Base-by-base conservation (phyloP, 2,329 filamentous ascomycete species). In the Coniella vitis region DNA sequence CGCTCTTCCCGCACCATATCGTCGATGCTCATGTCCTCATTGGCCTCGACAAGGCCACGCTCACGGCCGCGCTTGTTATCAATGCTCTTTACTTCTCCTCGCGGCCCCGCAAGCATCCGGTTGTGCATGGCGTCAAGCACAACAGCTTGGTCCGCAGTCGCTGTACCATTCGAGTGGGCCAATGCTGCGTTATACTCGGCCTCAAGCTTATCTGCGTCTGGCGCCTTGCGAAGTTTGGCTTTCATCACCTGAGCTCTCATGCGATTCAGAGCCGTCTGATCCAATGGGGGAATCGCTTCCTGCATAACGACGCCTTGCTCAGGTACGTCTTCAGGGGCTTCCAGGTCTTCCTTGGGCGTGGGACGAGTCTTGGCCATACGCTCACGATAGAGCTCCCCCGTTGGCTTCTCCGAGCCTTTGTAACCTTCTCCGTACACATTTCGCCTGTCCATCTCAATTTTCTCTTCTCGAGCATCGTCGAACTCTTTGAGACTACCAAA, bases 1-100 rank as follows among this genome's bases (percentile, higher is more conserved):
- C 88, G 82, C 67, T 98, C 93, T 66, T 97, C 90, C 22, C 89
- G 83, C 16, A 98, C 82, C 93, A 98, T 98, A 65, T 98, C 93
- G 47, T 95, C 90, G 52, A 98, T 86, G 25, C 75, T 84, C 90
- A 98, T 97, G 59, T 97, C 90, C 46, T 94, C 87, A 61, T 97
- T 97, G 56, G 93, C 89, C 57, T 87, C 81, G 5, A 98, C 86
- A 7, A 83, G 76, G 1, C 91, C 93, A 47, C 90, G 82, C 65
- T 95, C 90, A 5, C 81, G 78, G 3, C 90, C 91, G 41, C 90
- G 81, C 61, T 86, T 93, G 51, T 81, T 95, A 21, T 84, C 80
- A 7, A 96, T 73, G 0, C 80, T 71, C 57, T 84, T 90, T 48
- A 91, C 86, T 67, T 97, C 93, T 17, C 69, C 75, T 4, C 81